Evolutionary conservation across 2,329 filamentous ascomycete species (phyloP).

Genomic region (Pseudogymnoascus sp.): DNA sequence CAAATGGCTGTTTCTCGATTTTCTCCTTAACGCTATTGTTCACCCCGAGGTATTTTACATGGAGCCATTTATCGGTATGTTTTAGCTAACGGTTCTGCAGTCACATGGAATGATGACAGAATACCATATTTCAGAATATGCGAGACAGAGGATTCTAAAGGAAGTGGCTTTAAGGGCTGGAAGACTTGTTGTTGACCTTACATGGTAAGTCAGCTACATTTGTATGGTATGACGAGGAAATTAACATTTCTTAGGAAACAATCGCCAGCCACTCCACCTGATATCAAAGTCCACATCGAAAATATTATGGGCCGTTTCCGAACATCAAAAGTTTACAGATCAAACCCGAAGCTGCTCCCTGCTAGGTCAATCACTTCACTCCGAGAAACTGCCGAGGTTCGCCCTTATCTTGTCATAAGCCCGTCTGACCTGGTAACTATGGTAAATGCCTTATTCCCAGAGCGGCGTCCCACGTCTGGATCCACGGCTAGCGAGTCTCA

Average conservation of each 20-base stretch:
- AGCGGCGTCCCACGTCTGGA: slow-evolving; percentile 55
- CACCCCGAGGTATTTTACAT: slow-evolving; percentile 67
- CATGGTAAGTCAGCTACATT: slow-evolving; percentile 43
- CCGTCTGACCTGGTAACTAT: slow-evolving; percentile 72
- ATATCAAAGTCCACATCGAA: slow-evolving; percentile 62
- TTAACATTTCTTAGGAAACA: slow-evolving; percentile 37
- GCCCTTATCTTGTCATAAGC: slow-evolving; percentile 72
- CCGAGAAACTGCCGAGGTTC: slow-evolving; percentile 68
- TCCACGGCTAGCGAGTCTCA: slow-evolving; percentile 39
- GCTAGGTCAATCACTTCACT: slow-evolving; percentile 65
- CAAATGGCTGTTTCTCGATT: slow-evolving; percentile 87
- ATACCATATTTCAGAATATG: slow-evolving; percentile 87
- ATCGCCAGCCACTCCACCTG: slow-evolving; percentile 52
- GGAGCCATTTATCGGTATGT: not conserved
- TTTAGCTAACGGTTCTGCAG: slow-evolving; percentile 21
- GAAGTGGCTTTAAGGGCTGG: slow-evolving; percentile 76
- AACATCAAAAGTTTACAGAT: slow-evolving; percentile 32
- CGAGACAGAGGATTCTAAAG: slow-evolving; percentile 70
- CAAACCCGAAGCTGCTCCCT: slow-evolving; percentile 53
- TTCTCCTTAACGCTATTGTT: slow-evolving; percentile 73
- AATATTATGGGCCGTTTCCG: slow-evolving; percentile 60
- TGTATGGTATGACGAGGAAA: slow-evolving; percentile 9
- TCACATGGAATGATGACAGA: slow-evolving; percentile 68
- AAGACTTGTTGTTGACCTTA: slow-evolving; percentile 69
- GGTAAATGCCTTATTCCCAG: slow-evolving; percentile 76